Base-by-base conservation (phyloP, 345 rosid species). In the Microthlaspi erraticum region DNA sequence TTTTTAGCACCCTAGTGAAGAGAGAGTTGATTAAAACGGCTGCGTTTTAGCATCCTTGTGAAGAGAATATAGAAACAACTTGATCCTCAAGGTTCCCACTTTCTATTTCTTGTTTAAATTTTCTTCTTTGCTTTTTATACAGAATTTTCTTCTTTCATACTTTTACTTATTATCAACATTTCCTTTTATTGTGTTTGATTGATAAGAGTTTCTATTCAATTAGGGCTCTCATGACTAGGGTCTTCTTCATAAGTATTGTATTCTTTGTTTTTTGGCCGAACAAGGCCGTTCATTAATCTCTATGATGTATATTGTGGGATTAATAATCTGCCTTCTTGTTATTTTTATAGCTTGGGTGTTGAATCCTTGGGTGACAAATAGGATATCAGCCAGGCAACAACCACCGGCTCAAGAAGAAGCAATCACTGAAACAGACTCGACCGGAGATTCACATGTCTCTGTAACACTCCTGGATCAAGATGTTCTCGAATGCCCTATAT, bases 401-500 rank as follows among this genome's bases (percentile, higher is more conserved):
- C 10, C 10, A 23, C 3, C 23, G 23, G 50, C 50, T 45, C 10
- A 8, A 3, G 17, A 51, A 51, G 17, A 26, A 9, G 34, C 17
- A 51, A 26, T 7, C 10, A 11, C 5, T 46, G 48, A 57, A 57
- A 3, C 37, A 29, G 37, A 51, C 10, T 26, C 36, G 8, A 26
- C 36, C 17, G 13, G 56, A 26, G 16, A 12, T 12, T 45, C 11
- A 2, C 34, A 51, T 26, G 14, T 42, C 42, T 26, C 20, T 10
- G n/a, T 60, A 20, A 32, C 42, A 2, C 32, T 64, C 8, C 6
- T 33, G n/a, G 69, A 64, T 36, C 42, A 31, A 11, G 57, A 64
- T 32, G 13, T 64, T 50, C 33, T 64, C 1, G 69, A 64, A 7
- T 48, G 69, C 3, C 57, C 69, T 3, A 64, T 34, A 8, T 64